Base-by-base conservation (phyloP, 768 basidiomycete genomes). In the Fibroporia radiculosa region DNA sequence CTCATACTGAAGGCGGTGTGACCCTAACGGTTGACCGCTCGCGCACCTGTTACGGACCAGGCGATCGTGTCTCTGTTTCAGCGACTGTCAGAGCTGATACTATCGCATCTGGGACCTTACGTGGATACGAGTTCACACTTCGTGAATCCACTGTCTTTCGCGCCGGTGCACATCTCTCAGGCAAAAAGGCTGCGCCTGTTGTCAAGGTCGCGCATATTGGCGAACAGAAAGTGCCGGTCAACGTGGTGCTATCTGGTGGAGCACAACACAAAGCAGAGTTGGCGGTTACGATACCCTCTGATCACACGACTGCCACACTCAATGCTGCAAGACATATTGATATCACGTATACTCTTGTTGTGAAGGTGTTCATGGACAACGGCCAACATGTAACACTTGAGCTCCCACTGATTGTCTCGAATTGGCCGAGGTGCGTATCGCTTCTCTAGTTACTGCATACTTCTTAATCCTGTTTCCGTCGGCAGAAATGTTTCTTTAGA, bases 321-420 rank as follows among this genome's bases (percentile, higher is more conserved):
- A 88, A 81, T 45, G 74, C 84, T 8, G 92, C 88, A 11, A 67
- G 87, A 48, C 83, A 90, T 57, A 84, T 95, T 44, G 90, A 93
- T 56, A 82, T 95, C 37, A 83, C 77, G 0, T 95, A 93, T 62
- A 72, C 76, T 38, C 67, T 93, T 33, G 71, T 70, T 26, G 81
- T 92, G 43, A 87, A 80, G 61, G 90, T 89, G 1, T 71, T 86
- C 39, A 75, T 88, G 66, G 86, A 82, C 29, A 75, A 75, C 4
- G 78, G 78, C 4, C 66, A 74, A 38, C 75, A 78, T 26, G 56
- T 90, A 12, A 66, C 73, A 16, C 75, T 89, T 70, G 84, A 88
- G 23, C 64, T 92, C 22, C 88, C 88, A 14, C 73, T 91, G 14
- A 80, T 87, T 35, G 70, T 92, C 27, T 88, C 88, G 4, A 90